Conservation (phyloP, 169 alveolate species). For the Cryptosporidium tyzzeri region DNA sequence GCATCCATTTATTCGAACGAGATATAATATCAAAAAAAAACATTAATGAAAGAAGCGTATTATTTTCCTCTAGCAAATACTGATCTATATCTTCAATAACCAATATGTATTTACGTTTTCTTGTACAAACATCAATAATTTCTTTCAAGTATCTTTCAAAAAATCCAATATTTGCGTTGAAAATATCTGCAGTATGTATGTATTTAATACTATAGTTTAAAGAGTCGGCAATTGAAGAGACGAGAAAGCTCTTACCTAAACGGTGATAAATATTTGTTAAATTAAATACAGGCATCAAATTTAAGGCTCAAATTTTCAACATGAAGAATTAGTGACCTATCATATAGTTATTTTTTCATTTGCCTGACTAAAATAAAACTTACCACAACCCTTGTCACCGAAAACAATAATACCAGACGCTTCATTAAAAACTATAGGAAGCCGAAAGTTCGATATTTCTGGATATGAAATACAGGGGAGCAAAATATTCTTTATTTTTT, state of each 20-base stretch:
- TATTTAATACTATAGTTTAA: slow-evolving; percentile 1
- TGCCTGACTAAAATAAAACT: slow-evolving; percentile 23
- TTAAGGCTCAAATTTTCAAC: slow-evolving; percentile 65
- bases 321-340: slow-evolving; percentile 49
- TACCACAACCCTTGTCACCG: slow-evolving; percentile 71
- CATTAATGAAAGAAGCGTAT: neutral
- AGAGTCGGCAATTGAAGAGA: neutral
- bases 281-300: slow-evolving; percentile 42
- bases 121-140: neutral
- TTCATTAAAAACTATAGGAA: neutral
- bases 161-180: slow-evolving; percentile 40
- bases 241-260: slow-evolving; percentile 59
- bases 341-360: slow-evolving; percentile 41
- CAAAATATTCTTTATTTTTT: neutral
- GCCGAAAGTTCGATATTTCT: neutral
- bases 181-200: slow-evolving; percentile 40
- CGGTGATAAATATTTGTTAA: neutral
- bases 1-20: slow-evolving; percentile 52
- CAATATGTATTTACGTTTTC: neutral
- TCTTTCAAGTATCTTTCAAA: neutral
- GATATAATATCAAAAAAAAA: slow-evolving; percentile 46
- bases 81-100: slow-evolving; percentile 57
- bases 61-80: neutral
- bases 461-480: slow-evolving; percentile 1
- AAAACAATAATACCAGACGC: slow-evolving; percentile 11